These are phyloP conservation scores for Tetradesmus lagerheimii DNA, from an alignment of 139 green algal species.

Conservation along the genomic window DNA sequence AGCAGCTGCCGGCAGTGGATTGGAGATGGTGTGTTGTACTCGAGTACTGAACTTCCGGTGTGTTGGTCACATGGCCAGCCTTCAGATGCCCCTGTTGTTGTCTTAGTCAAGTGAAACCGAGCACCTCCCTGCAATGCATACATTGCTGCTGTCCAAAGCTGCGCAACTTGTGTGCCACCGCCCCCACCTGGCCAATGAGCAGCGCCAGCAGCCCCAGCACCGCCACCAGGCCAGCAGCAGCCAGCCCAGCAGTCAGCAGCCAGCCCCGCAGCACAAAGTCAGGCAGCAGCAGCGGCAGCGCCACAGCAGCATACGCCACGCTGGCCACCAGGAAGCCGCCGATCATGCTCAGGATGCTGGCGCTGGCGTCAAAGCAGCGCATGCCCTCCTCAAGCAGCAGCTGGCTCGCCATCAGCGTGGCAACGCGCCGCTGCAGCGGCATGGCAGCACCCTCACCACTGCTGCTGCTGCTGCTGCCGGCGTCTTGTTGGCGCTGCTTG, in stretches of 20 bases:
- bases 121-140: too few species aligned
- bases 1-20: too few species aligned
- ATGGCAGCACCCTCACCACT: conserved; percentile 3
- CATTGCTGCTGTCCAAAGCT: too few species aligned
- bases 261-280: background rate
- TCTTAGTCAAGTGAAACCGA: too few species aligned
- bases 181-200: background rate
- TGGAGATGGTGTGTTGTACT: too few species aligned
- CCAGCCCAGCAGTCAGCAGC: background rate
- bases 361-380: background rate
- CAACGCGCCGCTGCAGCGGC: background rate
- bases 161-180: too few species aligned
- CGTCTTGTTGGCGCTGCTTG: conserved; percentile 11
- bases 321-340: background rate
- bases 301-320: conserved; percentile 39
- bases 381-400: conserved; percentile 33
- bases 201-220: background rate
- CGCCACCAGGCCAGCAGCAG: background rate
- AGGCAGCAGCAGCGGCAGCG: conserved; percentile 28
- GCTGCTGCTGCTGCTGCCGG: background rate
- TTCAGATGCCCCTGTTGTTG: too few species aligned
- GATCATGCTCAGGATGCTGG: background rate
- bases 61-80: too few species aligned
- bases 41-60: too few species aligned
- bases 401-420: background rate